Evolutionary conservation across 2,329 filamentous ascomycete genomes (phyloP).

Genomic region (Alternaria sp.): DNA sequence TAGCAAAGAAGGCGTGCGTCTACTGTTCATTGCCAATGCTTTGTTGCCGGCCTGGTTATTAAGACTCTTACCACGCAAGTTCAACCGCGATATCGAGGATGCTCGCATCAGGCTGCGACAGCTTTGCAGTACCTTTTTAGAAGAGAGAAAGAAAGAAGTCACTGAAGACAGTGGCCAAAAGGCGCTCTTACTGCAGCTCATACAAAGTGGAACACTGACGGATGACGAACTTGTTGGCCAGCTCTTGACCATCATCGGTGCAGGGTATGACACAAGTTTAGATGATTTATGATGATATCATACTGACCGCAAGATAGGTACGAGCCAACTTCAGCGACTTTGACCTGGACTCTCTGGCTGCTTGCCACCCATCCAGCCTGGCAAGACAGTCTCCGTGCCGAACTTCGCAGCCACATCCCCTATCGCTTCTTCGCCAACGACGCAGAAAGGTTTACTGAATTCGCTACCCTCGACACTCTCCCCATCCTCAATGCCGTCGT

Average conservation of each 20-base stretch:
- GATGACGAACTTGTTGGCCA: background rate
- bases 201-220: background rate
- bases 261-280: background rate
- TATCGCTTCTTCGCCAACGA: conserved; percentile 4
- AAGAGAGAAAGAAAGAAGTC: background rate
- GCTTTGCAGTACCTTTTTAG: background rate
- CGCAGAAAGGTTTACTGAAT: background rate
- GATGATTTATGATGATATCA: accelerated
- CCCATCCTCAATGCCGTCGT: conserved; percentile 2
- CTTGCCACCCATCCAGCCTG: background rate
- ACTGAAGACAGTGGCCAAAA: background rate
- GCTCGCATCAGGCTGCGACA: too few species aligned
- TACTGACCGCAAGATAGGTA: background rate
- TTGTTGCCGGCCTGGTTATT: background rate
- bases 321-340: conserved; percentile 1
- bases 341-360: background rate
- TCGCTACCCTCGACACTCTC: background rate
- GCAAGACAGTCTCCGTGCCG: conserved; percentile 1
- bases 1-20: background rate
- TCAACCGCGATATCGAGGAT: background rate
- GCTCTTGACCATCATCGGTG: background rate
- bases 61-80: background rate
- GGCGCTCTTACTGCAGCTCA: background rate
- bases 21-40: background rate
- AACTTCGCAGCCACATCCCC: background rate